These are phyloP conservation scores for Pugionium dolabratum DNA, from an alignment of 345 rosid species.

Conservation along the genomic window DNA sequence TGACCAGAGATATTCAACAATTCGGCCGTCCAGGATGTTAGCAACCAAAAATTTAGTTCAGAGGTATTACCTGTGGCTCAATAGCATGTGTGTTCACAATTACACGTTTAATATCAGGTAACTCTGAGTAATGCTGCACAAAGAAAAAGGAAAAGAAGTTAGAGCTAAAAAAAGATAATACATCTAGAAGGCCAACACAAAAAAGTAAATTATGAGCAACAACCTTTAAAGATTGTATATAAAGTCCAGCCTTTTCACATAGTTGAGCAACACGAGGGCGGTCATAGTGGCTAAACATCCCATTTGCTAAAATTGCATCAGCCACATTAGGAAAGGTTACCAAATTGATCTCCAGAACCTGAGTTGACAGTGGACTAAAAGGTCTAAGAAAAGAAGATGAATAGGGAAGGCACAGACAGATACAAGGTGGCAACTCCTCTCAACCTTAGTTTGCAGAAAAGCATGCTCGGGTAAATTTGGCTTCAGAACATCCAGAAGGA, in stretches of 20 bases:
- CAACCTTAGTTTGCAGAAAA: constrained; percentile 90
- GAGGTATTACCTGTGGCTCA: constrained; percentile 86
- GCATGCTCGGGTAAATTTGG: constrained; percentile 96
- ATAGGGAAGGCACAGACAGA: constrained; percentile 12
- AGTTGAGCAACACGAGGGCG: constrained; percentile 97
- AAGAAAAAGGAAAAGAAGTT: constrained; percentile 33
- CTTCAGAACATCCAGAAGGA: constrained; percentile 94
- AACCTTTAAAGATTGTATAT: constrained; percentile 86
- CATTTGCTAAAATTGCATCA: constrained; percentile 99
- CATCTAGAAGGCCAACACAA: constrained; percentile 12
- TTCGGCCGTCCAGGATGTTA: constrained; percentile 14
- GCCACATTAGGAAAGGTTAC: constrained; percentile 99
- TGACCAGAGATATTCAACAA: constrained; percentile 26
- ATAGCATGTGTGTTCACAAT: constrained; percentile 99
- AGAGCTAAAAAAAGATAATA: constrained; percentile 19
- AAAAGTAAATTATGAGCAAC: constrained; percentile 21
- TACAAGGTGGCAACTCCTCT: constrained; percentile 24
- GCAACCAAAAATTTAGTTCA: constrained; percentile 18
- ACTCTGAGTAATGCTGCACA: constrained; percentile 93
- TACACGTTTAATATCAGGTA: constrained; percentile 98
- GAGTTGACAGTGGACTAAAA: constrained; percentile 33
- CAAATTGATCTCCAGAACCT: constrained; percentile 98
- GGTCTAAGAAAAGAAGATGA: constrained; percentile 26
- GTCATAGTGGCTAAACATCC: constrained; percentile 99
- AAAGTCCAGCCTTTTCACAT: constrained; percentile 99